A percentile compares a stretch with the other conserved stretches of the same genome.
Conservation (phyloP, 345 rosid genomes). For the Syzygium oleosum region DNA sequence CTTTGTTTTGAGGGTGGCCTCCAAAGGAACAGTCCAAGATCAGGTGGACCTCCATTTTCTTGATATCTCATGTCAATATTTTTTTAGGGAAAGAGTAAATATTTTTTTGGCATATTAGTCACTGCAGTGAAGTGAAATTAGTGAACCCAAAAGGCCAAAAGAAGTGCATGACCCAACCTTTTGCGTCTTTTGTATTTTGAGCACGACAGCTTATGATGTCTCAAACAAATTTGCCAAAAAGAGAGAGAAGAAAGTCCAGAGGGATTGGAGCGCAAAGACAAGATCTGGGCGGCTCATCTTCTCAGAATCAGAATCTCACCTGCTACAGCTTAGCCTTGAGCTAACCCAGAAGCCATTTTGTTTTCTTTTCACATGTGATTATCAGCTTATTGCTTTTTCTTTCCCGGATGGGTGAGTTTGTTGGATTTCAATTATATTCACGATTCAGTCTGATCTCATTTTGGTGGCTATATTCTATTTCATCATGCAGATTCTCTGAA, state of each 20-base stretch:
- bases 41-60: neutral
- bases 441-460: neutral
- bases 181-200: neutral
- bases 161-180: neutral
- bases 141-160: neutral
- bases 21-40: neutral
- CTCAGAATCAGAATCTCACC: neutral
- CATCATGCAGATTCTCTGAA: neutral
- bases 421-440: neutral
- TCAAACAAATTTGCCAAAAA: neutral
- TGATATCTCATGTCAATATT: neutral
- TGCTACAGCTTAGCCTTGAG: neutral
- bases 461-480: neutral
- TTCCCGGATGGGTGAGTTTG: neutral
- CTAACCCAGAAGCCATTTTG: neutral
- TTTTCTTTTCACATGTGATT: neutral
- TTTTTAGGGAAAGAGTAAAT: neutral
- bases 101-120: neutral
- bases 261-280: neutral
- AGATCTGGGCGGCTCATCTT: slow-evolving; percentile 1
- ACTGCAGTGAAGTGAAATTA: neutral
- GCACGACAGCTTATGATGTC: neutral
- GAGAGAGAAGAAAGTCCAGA: neutral
- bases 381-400: neutral
- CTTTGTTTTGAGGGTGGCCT: neutral